Base-by-base conservation (phyloP, 2,329 filamentous ascomycete species). In the Cercospora citrullina region DNA sequence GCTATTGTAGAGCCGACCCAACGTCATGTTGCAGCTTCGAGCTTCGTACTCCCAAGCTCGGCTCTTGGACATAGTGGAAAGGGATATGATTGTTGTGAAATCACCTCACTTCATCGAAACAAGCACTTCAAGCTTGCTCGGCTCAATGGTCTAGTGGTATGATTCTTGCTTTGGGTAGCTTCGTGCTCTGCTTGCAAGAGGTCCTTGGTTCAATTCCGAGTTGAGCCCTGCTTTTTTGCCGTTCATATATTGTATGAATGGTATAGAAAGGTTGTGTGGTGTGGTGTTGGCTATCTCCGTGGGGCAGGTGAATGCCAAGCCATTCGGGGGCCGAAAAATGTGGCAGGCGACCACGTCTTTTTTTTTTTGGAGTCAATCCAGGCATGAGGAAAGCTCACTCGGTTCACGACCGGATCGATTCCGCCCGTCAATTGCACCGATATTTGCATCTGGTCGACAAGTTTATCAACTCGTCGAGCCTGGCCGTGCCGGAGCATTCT, bases 161-260 rank as follows among this genome's bases (percentile, higher is more conserved):
- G 65, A 67, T 67, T 67, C 65, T 67, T 67, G 65, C 65, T 67
- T 67, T 67, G 65, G 65, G 65, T 42, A 21, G 28, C 26, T 58
- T 16, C 12, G 28, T 58, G 28, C 26, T 59, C 42, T 16, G 45
- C 16, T 26, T 66, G 64, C 64, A 66, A 66, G 64, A 66, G 64
- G 64, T 60, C 63, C 63, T 64, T 64, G 61, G 61, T 64, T 64
- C 61, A 64, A 64, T 64, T 64, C 45, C 48, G 61, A 64, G 61
- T 64, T 63, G 60, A 63, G 60, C 42, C 39, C 60, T 1, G 1
- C n/a, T 8, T 36, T 61, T 61, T 61, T 48, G 23, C 12, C n/a
- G 10, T 42, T 28, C n/a, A 4, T 30, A 14, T 14, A 18, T 57
- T 14, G 7, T 57, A 8, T 30, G 18, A 30, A 26, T 57, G 21